Evolutionary conservation across 208 protist genomes (phyloP).

Genomic region (Leishmania aethiopica): DNA sequence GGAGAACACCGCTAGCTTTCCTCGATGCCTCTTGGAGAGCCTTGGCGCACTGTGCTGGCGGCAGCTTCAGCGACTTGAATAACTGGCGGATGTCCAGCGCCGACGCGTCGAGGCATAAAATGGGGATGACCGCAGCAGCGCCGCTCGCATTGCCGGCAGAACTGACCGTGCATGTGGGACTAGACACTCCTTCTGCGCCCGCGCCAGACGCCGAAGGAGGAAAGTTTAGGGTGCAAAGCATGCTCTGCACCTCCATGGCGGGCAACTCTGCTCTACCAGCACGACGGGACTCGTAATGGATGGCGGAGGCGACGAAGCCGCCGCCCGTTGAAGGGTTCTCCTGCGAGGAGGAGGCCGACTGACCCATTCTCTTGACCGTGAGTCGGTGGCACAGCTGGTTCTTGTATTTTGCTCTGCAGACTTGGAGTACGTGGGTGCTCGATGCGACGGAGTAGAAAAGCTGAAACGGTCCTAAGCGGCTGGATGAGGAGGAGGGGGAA

Average conservation of each 20-base stretch:
- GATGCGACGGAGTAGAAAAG: not conserved
- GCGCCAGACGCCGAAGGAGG: not conserved
- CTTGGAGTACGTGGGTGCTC: not conserved
- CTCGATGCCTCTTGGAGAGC: constrained; percentile 6
- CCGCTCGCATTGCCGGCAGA: not conserved
- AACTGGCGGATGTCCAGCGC: constrained; percentile 7
- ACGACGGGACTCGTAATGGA: not conserved
- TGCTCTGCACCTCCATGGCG: constrained; percentile 14
- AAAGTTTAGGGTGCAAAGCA: not conserved
- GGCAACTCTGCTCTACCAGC: not conserved
- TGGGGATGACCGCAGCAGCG: not conserved
- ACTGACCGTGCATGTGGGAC: not conserved
- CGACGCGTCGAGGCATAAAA: constrained; percentile 28
- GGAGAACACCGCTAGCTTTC: constrained; percentile 10
- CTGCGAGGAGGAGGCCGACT: not conserved
- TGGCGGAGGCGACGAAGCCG: not conserved
- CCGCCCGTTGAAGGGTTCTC: not conserved
- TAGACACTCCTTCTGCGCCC: not conserved
- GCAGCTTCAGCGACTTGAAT: constrained; percentile 12
- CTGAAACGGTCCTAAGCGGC: not conserved
- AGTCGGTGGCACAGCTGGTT: not conserved
- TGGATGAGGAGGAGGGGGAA: not conserved
- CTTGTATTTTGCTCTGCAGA: not conserved
- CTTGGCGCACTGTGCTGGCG: constrained; percentile 3
- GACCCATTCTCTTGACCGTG: constrained; percentile 7